Evolutionary conservation across 495 filamentous ascomycete species (phyloP).

Genomic region (Trichocladium uniseriatum): DNA sequence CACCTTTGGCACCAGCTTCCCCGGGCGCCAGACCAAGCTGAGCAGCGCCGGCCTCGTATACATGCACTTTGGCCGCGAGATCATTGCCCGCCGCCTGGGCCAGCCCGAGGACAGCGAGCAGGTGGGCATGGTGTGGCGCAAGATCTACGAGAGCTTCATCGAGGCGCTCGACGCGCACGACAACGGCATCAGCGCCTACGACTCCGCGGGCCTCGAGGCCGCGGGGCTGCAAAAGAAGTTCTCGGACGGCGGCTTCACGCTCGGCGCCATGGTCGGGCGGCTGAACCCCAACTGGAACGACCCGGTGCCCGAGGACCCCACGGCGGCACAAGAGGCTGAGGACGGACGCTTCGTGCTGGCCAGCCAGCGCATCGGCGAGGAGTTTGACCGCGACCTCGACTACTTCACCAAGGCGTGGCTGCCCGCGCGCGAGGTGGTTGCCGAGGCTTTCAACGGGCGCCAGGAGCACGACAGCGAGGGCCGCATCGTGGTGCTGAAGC

Average conservation of each 20-base stretch:
- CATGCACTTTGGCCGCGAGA: slow-evolving; percentile 82
- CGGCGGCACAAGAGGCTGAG: slow-evolving; percentile 60
- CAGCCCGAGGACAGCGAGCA: slow-evolving; percentile 47
- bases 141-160: slow-evolving; percentile 87
- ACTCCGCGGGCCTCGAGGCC: slow-evolving; percentile 49
- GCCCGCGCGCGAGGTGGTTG: slow-evolving; percentile 72
- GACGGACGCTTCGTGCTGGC: slow-evolving; percentile 71
- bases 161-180: slow-evolving; percentile 96
- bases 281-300: slow-evolving; percentile 69
- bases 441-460: slow-evolving; percentile 57
- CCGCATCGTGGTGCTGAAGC: slow-evolving; percentile 68
- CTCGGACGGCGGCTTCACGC: slow-evolving; percentile 66
- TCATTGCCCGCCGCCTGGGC: slow-evolving; percentile 60
- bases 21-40: slow-evolving; percentile 71
- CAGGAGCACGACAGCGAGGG: slow-evolving; percentile 59
- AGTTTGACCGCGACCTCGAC: slow-evolving; percentile 67
- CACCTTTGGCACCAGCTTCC: slow-evolving; percentile 69
- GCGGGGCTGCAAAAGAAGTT: slow-evolving; percentile 71
- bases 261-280: slow-evolving; percentile 74
- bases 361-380: slow-evolving; percentile 71
- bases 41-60: slow-evolving; percentile 89
- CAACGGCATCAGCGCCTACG: slow-evolving; percentile 82
- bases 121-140: slow-evolving; percentile 67
- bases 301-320: slow-evolving; percentile 34
- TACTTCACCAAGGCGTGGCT: slow-evolving; percentile 72